Evolutionary conservation across 495 filamentous ascomycete genomes (phyloP), one percentile per base, ranked within the genome.

Genomic region (Hypomontagnella monticulosa): DNA sequence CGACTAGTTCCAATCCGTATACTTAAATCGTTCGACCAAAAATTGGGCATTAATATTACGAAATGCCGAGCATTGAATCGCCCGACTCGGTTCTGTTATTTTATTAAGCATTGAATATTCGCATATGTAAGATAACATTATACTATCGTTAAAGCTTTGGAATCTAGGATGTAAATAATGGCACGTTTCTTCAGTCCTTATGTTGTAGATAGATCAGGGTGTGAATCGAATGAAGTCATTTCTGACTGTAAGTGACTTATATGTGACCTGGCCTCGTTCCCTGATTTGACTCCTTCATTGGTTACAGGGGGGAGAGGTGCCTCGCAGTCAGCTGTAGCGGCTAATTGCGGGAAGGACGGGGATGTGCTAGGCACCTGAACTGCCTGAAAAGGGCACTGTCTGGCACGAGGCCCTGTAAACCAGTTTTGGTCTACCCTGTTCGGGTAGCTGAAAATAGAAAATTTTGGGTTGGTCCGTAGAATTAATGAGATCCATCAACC

Each of bases 401-500:
- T 58, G 19, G 37, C 62, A 60, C 42, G 49, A 23, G 54, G 41
- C 48, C 37, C 14, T 50, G 36, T 11, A 8, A 57, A 64, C 32
- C 36, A 49, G 37, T 34, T 41, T 6, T 6, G 23, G 23, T 27
- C 23, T 27, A 27, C 23, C 19, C 14, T 42, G 40, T 42, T 18
- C 18, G 10, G 32, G 4, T 20, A 58, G 59, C 53, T 59, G 53
- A 68, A 40, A 68, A 55, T 53, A 56, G 41, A 59, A 58, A 41
- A 48, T 32, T 15, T 55, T 43, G 19, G 43, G 56, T 56, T 61
- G 48, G 49, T 38, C 10, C 42, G 42, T 49, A 42, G 49, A 54
- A 67, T 57, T 63, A 46, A 34, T 19, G 30, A 67, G 57, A 61
- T 63, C 64, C 52, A n/a, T n/a, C n/a, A n/a, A n/a, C n/a, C n/a